Base-by-base conservation (phyloP, 1,139 yeast genomes). In the Magnusiomyces magnusii region DNA sequence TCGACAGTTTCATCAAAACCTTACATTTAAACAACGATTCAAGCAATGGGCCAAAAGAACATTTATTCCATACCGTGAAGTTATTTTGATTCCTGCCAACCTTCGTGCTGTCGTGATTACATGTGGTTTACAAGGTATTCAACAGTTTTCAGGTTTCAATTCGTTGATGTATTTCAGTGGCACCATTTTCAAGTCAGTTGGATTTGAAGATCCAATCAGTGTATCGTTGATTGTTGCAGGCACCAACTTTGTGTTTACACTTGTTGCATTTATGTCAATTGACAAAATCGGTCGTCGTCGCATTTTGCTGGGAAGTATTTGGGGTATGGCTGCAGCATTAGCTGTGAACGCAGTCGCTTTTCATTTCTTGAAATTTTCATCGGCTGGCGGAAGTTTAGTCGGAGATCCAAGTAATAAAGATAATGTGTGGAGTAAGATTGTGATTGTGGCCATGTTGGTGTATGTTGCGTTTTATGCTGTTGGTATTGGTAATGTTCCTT, bases 401-500 rank as follows among this genome's bases (percentile, higher is more conserved):
- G 72, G 75, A 49, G 78, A 80, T 23, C 79, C 80, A 9, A 71
- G 76, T 56, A 72, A 71, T 23, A 83, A 85, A 3, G 82, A 86
- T 53, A 76, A 84, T 47, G 85, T 89, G 1, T 91, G 97, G 97
- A 96, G 97, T 17, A 82, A 87, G 63, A 84, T 90, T 15, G 84
- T 92, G 60, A 86, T 93, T 63, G 78, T 91, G 41, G 86, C 90
- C 63, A 90, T 91, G 90, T 89, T 92, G 66, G 72, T 83, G 58
- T 93, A 81, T 69, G 97, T 91, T 56, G 96, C 96, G 3, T 84
- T 87, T 62, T 92, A 91, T 71, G 96, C 97, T 51, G 78, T 89
- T 65, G 98, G 98, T 66, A 88, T 91, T 66, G 99, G 99, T 73
- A 90, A 92, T 71, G 92, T 90, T 61, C 98, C 99, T 56, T 92